Percentiles rank a stretch among this genome's conserved stretches.
Evolutionary conservation across 495 filamentous ascomycete genomes (phyloP).

Genomic region (Haplographium delicatum): DNA sequence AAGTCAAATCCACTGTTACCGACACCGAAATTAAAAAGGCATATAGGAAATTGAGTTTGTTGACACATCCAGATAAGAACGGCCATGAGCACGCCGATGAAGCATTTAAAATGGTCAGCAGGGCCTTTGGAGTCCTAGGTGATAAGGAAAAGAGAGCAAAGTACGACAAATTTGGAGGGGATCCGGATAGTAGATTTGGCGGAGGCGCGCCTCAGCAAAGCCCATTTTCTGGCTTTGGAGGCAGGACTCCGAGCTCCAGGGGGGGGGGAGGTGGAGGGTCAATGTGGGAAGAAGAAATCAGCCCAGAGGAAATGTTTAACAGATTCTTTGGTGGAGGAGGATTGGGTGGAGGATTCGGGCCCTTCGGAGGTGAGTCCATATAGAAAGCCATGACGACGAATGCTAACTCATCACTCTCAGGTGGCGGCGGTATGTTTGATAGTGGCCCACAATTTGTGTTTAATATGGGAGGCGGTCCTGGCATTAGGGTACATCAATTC

Average conservation of each 20-base stretch:
- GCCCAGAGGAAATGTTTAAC: slow-evolving; percentile 92
- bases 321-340: slow-evolving; percentile 86
- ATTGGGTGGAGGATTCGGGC: slow-evolving; percentile 51
- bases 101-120: slow-evolving; percentile 95
- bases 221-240: slow-evolving; percentile 71
- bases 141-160: slow-evolving; percentile 87
- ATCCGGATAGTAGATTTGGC: slow-evolving; percentile 80
- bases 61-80: slow-evolving; percentile 97
- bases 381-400: neutral
- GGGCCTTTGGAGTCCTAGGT: slow-evolving; percentile 88
- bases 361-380: slow-evolving; percentile 47
- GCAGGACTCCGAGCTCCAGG: slow-evolving; percentile 36
- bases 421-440: slow-evolving; percentile 52
- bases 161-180: slow-evolving; percentile 83
- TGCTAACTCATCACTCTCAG: neutral
- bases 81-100: slow-evolving; percentile 95
- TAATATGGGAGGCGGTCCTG: slow-evolving; percentile 79
- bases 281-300: slow-evolving; percentile 87
- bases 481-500: slow-evolving; percentile 82
- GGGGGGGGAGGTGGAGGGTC: slow-evolving; percentile 47
- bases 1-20: slow-evolving; percentile 54
- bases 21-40: slow-evolving; percentile 89
- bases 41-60: slow-evolving; percentile 82
- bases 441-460: slow-evolving; percentile 84
- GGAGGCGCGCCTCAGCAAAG: slow-evolving; percentile 41